Evolutionary conservation across 2,329 filamentous ascomycete genomes (phyloP).

Genomic region (Dendrostoma leiphaemia): DNA sequence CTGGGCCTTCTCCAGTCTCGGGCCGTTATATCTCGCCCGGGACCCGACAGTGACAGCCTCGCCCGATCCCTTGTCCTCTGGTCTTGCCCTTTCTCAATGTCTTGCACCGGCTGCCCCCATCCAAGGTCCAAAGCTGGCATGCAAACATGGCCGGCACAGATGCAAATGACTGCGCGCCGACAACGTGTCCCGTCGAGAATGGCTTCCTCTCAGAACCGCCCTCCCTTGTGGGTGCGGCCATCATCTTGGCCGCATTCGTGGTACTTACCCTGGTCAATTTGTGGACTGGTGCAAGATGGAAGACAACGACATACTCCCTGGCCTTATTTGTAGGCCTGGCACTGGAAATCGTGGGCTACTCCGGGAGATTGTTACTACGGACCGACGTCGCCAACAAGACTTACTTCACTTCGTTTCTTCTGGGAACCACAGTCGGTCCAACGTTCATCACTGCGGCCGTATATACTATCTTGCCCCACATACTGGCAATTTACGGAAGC

Average conservation of each 20-base stretch:
- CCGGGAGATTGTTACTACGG: slow-evolving; percentile 42
- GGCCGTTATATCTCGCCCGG: slow-evolving; percentile 6
- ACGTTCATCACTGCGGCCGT: slow-evolving; percentile 43
- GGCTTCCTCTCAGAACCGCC: slow-evolving; percentile 21
- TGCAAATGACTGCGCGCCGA: slow-evolving; percentile 21
- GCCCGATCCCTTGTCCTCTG: not conserved
- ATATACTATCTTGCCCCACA: slow-evolving; percentile 43
- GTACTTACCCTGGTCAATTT: slow-evolving; percentile 24
- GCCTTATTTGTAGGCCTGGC: slow-evolving; percentile 39
- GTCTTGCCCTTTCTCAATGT: not conserved
- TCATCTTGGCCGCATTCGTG: slow-evolving; percentile 27
- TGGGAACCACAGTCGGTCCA: slow-evolving; percentile 47
- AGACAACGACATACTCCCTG: slow-evolving; percentile 39
- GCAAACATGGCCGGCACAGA: slow-evolving; percentile 18
- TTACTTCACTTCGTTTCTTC: slow-evolving; percentile 42
- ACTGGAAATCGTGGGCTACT: slow-evolving; percentile 45
- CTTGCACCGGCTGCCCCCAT: not conserved
- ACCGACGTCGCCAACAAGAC: slow-evolving; percentile 30
- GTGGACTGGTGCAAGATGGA: slow-evolving; percentile 24
- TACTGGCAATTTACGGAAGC: slow-evolving; percentile 46
- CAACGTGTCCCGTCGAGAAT: slow-evolving; percentile 20
- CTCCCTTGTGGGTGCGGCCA: slow-evolving; percentile 22
- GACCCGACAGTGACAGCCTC: not conserved
- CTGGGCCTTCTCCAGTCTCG: not conserved
- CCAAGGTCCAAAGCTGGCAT: not conserved